Base-by-base conservation (phyloP, 108 stramenopile species). In the Discostella pseudostelligera region DNA sequence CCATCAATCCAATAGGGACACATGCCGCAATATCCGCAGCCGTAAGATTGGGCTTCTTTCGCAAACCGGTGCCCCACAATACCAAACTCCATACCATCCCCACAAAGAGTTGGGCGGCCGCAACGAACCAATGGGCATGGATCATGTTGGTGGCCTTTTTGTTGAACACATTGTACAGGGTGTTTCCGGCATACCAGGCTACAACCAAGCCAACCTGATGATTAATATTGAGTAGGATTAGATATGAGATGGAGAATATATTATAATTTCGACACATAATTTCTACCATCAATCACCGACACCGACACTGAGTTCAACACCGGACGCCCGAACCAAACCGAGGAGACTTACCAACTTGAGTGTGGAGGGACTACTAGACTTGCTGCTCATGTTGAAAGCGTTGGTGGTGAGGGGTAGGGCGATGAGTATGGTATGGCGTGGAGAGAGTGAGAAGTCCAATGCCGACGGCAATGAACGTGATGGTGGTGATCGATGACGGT, bases 121-220 rank as follows among this genome's bases (percentile, higher is more conserved):
- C 91, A 16, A 92, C 85, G 74, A 87, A 87, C 91, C 91, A 92
- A 69, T 92, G 91, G 9, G 91, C 91, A 68, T 87, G 84, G 59
- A 92, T 84, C 83, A 83, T 84, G 69, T 91, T 91, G 71, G 85
- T 85, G 16, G 90, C 87, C 68, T 86, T 84, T 72, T 92, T 92
- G 78, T 92, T 92, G 87, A 81, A 92, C 39, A 92, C 76, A 71
- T 92, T 92, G 85, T 92, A 92, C 43, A 88, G 70, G 5, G 91
- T 92, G 73, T 92, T 92, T 47, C 91, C 91, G 13, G 88, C 88
- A 74, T 92, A 92, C 91, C 91, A 92, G 37, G 77, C 77, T 44
- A 76, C 79, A 10, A 92, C 91, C 47, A 92, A 75, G 22, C 79
- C 58, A 28, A 82, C 73, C 90, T 92, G 69, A 35, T 17, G 24